Base-by-base conservation (phyloP, 2,329 filamentous ascomycete species). In the Fusarium stilboides region DNA sequence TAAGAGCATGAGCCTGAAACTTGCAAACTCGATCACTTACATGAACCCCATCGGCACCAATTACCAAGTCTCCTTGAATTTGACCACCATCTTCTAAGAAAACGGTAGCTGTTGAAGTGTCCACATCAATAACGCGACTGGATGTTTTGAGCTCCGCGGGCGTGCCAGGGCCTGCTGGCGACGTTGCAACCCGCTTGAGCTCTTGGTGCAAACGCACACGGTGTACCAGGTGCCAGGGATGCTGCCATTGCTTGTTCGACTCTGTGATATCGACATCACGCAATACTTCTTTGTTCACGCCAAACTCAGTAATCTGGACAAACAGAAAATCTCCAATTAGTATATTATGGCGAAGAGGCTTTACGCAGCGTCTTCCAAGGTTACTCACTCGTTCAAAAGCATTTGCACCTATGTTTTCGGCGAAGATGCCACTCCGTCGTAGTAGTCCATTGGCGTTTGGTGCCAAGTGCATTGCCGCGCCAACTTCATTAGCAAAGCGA, bases 371-470 rank as follows among this genome's bases (percentile, higher is more conserved):
- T 12, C 40, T 55, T 8, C 36, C 10, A 5, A n/a, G n/a, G 39
- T 6, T 7, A 2, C 40, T 36, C 22, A 54, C 51, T 14, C 51
- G 31, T n/a, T 54, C 51, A 19, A 54, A 54, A 4, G n/a, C 17
- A 78, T 81, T 55, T 80, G 77, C 82, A 9, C 81, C 80, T 36
- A 82, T 77, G 1, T 68, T 60, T 69, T 82, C 80, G 13, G 79
- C 78, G 4, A 72, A 70, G 26, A 84, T 75, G 17, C 80, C 81
- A 66, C 78, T 78, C 51, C 77, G 74, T 3, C 79, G 77, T 12
- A 91, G 79, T 3, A 91, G 75, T 1, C 87, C 86, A 74, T 89
- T 89, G 8, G 83, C 80, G 72, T 91, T 92, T 2, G 89, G 88
- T 0, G 87, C 84, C 6, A 91, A 73, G 70, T 91, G 88, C 20